phyloP scores from a whole-genome alignment of 345 rosid genomes.

The Eucalyptus erythrocorys region DNA sequence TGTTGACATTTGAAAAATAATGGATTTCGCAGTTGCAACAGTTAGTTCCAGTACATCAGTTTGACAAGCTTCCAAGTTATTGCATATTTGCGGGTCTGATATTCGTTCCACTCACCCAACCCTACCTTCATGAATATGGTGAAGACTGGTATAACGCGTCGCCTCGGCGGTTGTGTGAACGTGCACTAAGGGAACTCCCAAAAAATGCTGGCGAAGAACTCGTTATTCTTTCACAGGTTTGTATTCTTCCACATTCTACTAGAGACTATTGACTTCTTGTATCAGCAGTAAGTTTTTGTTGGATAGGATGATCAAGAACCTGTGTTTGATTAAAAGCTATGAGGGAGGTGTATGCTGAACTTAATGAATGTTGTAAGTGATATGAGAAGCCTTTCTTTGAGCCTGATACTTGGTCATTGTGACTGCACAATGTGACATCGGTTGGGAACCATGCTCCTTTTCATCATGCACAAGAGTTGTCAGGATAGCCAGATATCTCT shows the following conservation, averaged over 20 bases:
- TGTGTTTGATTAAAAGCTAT: background rate
- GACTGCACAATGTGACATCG: background rate
- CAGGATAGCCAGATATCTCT: background rate
- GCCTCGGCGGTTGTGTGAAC: conserved; percentile 75
- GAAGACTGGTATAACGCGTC: conserved; percentile 92
- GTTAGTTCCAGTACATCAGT: conserved; percentile 84
- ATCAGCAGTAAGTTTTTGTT: background rate
- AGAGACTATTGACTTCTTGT: background rate
- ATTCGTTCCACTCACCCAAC: conserved; percentile 78
- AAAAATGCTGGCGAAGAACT: conserved; percentile 65
- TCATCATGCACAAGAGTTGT: background rate
- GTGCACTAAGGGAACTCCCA: conserved; percentile 66
- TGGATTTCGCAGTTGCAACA: conserved; percentile 59
- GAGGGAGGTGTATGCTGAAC: background rate
- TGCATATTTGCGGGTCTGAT: conserved; percentile 94
- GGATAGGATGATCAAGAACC: background rate
- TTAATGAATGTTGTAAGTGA: background rate
- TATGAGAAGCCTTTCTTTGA: background rate
- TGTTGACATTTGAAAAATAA: background rate
- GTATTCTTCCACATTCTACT: background rate
- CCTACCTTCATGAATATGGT: conserved; percentile 84
- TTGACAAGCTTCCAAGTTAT: conserved; percentile 76
- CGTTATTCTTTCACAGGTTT: conserved; percentile 84
- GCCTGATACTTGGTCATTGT: background rate
- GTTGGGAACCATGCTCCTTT: background rate